Evolutionary conservation across 2,329 filamentous ascomycete genomes (phyloP), one percentile per base, ranked within the genome.

Genomic region (Myriosclerotinia scirpicola): DNA sequence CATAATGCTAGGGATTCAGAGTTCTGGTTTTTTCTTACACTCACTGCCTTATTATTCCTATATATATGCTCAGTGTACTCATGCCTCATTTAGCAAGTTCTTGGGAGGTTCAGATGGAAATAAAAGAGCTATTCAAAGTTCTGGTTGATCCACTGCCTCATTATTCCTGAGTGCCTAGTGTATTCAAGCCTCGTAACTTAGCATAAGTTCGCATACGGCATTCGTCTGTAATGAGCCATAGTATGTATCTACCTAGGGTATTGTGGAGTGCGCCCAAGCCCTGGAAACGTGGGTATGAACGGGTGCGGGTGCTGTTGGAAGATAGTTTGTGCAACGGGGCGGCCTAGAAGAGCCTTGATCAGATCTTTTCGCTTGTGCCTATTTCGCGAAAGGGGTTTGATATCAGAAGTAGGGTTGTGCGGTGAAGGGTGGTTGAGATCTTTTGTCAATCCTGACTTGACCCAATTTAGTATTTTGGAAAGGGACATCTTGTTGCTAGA

Each of bases 61-160:
- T n/a, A 34, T 58, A 26, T 15, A 36, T 48, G 42, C 14, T 20
- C 46, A n/a, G 42, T 59, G 56, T 59, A 17, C 48, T 22, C 56
- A 59, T 11, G 46, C 8, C 20, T 48, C 7, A 12, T 48, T 34
- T 34, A 34, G 2, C 30, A 5, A 34, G 30, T 34, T 34, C 5
- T 34, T 34, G 30, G 30, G 30, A 34, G 30, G 30, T 34, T 34
- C 5, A 34, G 30, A 34, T 34, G 30, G 30, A 5, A 34, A 34
- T 34, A 34, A 34, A 5, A 34, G 30, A 34, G 30, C 30, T 48
- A 36, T 48, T 26, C 12, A 7, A n/a, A 22, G 30, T 22, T 20
- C 56, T 6, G 42, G 26, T 36, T 3, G 42, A 46, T 5, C 56
- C 42, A 11, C 11, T 9, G 26, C 2, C 9, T 34, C 5, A 36